Conservation (phyloP, 768 basidiomycete species). For the Atractiella rhizophila region DNA sequence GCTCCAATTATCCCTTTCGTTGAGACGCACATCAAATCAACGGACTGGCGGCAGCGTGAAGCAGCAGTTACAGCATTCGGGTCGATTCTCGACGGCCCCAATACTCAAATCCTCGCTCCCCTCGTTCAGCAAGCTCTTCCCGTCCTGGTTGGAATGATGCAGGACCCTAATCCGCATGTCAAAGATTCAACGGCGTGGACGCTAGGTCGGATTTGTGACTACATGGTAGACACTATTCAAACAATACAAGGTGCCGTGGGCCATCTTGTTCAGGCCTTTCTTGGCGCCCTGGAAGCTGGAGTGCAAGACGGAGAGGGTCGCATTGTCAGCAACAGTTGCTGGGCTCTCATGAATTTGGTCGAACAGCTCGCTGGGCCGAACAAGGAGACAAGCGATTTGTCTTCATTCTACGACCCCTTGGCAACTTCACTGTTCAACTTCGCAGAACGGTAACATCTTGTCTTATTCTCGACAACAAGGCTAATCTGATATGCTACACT, state of each 20-base stretch:
- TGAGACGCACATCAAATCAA: constrained; percentile 71
- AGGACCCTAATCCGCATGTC: constrained; percentile 54
- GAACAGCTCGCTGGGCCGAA: constrained; percentile 57
- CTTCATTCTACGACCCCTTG: constrained; percentile 69
- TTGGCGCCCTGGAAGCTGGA: constrained; percentile 49
- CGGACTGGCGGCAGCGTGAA: constrained; percentile 86
- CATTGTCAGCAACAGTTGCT: constrained; percentile 80
- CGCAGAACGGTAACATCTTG: constrained; percentile 46
- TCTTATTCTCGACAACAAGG: neutral
- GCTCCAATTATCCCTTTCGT: constrained; percentile 90
- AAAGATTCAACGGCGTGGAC: constrained; percentile 98
- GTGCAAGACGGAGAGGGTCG: too few species aligned
- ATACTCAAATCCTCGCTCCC: constrained; percentile 58
- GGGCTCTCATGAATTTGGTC: constrained; percentile 84
- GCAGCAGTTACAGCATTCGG: constrained; percentile 97
- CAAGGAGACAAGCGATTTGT: constrained; percentile 41
- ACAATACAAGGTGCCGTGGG: constrained; percentile 21
- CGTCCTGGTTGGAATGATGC: constrained; percentile 86
- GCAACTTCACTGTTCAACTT: constrained; percentile 57
- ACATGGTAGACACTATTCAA: constrained; percentile 61
- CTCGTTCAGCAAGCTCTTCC: constrained; percentile 84
- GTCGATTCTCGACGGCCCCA: constrained; percentile 87
- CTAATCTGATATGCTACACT: neutral
- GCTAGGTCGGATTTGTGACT: constrained; percentile 75
- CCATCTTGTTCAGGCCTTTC: constrained; percentile 54